Conservation (phyloP, 345 rosid species). For the Draba incana region DNA sequence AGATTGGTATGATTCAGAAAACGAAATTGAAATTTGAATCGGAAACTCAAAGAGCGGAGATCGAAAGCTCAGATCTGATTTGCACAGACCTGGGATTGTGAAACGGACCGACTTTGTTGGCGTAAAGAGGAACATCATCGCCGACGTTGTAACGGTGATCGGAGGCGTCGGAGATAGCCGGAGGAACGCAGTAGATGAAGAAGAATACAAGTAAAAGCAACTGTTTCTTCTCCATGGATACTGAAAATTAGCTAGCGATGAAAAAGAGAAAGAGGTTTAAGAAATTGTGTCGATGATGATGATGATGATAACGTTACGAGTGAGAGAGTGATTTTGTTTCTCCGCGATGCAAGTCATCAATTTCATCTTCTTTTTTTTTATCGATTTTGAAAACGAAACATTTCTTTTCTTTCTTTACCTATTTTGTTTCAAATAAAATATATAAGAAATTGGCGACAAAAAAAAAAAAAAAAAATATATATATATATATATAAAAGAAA, state of each 20-base stretch:
- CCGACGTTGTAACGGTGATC: constrained; percentile 62
- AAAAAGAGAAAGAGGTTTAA: constrained; percentile 27
- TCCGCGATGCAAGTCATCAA: constrained; percentile 23
- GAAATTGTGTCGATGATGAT: constrained; percentile 16
- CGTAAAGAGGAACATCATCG: constrained; percentile 60
- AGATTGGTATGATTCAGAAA: not conserved
- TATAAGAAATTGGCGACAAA: no score
- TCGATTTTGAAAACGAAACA: not conserved
- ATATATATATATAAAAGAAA: no score
- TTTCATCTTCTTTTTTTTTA: not conserved
- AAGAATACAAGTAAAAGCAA: constrained; percentile 19
- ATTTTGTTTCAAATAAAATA: no score
- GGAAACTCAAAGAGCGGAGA: not conserved
- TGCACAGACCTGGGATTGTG: constrained; percentile 60
- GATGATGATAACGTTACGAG: not conserved
- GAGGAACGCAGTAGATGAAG: constrained; percentile 29
- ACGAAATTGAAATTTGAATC: not conserved
- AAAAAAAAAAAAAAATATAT: no score
- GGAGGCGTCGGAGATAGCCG: constrained; percentile 50
- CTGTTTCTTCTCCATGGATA: constrained; percentile 16
- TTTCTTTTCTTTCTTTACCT: no score
- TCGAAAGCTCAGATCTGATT: constrained; percentile 34
- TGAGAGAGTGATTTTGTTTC: constrained; percentile 12
- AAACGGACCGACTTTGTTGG: constrained; percentile 71
- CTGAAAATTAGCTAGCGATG: not conserved